Percentiles rank a stretch among this genome's conserved stretches.
Conservation (phyloP, 805 yeast species). For the Wickerhamiella azymoides region DNA sequence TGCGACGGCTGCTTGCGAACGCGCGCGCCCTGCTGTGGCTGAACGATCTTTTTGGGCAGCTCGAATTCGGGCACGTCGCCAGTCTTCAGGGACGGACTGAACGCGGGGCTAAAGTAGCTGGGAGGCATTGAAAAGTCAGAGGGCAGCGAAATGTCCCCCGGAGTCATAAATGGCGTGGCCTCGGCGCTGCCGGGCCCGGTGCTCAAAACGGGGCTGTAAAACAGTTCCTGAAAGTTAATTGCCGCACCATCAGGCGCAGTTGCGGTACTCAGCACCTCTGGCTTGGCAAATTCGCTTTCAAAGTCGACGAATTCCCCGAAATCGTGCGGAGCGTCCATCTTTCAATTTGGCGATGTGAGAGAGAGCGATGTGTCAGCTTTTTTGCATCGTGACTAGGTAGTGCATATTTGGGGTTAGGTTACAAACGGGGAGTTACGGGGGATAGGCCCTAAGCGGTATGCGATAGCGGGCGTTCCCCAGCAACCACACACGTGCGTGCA, state of each 20-base stretch:
- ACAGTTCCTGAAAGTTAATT: constrained; percentile 6
- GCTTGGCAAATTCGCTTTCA: background rate
- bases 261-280: background rate
- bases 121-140: constrained; percentile 9
- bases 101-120: constrained; percentile 5
- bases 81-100: constrained; percentile 2
- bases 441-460: too few species aligned
- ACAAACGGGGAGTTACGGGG: too few species aligned
- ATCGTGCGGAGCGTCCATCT: background rate
- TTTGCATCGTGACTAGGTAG: too few species aligned
- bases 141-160: background rate
- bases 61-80: constrained; percentile 5
- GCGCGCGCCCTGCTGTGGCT: background rate
- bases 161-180: constrained; percentile 9
- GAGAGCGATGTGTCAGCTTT: too few species aligned
- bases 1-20: constrained; percentile 5
- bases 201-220: constrained; percentile 5
- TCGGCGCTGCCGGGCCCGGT: constrained; percentile 5
- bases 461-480: too few species aligned
- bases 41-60: background rate
- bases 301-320: constrained; percentile 6
- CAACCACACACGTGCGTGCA: too few species aligned
- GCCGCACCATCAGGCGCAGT: background rate
- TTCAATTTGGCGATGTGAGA: background rate
- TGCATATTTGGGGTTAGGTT: too few species aligned